Conservation (phyloP, 1,284 basidiomycete species). For the Leucoagaricus sp. region DNA sequence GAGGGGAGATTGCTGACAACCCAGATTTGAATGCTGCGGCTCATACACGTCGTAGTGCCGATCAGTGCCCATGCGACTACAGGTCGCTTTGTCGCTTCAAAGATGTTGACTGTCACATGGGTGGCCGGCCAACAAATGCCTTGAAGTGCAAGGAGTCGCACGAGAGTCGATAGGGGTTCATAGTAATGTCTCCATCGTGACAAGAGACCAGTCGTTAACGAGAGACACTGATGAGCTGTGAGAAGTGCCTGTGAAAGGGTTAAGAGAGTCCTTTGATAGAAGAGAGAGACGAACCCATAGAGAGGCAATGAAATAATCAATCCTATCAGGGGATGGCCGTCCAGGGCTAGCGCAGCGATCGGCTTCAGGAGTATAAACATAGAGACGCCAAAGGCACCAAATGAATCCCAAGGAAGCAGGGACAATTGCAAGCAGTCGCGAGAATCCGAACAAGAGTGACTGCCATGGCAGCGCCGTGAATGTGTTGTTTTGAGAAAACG, state of each 20-base stretch:
- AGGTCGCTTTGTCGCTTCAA: constrained; percentile 65
- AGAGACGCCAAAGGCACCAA: constrained; percentile 56
- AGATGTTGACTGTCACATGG: constrained; percentile 69
- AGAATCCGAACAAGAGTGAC: constrained; percentile 44
- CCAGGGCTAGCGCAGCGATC: neutral
- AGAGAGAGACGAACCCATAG: constrained; percentile 57
- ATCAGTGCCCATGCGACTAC: constrained; percentile 80
- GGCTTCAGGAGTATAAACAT: constrained; percentile 14
- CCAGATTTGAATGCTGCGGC: constrained; percentile 78
- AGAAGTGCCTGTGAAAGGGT: constrained; percentile 56
- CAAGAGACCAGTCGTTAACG: constrained; percentile 77
- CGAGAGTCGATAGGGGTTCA: constrained; percentile 75
- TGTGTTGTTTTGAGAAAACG: constrained; percentile 39
- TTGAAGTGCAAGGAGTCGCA: constrained; percentile 81
- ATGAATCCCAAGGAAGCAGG: constrained; percentile 69
- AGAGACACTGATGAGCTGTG: constrained; percentile 81
- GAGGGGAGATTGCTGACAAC: constrained; percentile 72
- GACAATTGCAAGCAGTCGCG: constrained; percentile 68
- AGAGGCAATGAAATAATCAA: constrained; percentile 63
- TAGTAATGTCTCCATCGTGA: constrained; percentile 84
- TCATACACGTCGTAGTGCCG: constrained; percentile 77
- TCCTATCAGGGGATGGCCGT: constrained; percentile 42
- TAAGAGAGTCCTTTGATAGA: neutral
- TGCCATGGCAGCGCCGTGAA: constrained; percentile 9
- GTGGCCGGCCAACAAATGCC: constrained; percentile 90